Evolutionary conservation across 306 rosid genomes (phyloP), one percentile per base, ranked within the genome.

Genomic region (Potentilla sterilis): DNA sequence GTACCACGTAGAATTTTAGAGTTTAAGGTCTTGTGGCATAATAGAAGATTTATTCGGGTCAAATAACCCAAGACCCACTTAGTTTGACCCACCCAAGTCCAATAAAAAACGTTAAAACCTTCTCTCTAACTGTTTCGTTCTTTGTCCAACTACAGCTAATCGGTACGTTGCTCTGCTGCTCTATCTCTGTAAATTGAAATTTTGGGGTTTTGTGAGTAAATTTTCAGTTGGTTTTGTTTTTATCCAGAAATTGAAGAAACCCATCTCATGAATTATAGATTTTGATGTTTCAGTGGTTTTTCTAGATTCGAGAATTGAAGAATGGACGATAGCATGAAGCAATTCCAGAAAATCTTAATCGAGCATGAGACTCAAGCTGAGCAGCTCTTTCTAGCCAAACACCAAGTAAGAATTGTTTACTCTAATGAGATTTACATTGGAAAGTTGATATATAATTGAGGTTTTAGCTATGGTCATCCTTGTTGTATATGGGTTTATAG

Each of bases 361-460:
- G 93, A 88, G 75, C 67, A 91, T 49, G 98, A 93, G 83, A 59
- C 83, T 34, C 96, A 87, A 76, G 98, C 92, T 13, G 98, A 93
- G 76, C 91, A 72, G 73, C 91, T 89, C 79, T 89, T 94, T 72
- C 78, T 94, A 68, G 89, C 98, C 47, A 90, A 92, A 48, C 82
- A 83, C 43, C 89, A 89, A 91, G 92, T 93, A 84, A 46, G 40
- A 37, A 6, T 49, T 18, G 7, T 2, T 19, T 22, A 7, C 24
- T 8, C 3, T 8, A n/a, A 3, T 54, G 61, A n/a, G n/a, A n/a
- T 54, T 54, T 52, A 2, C 59, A 52, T 52, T 19, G 1, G 59
- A 52, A 10, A 52, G 59, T 19, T 52, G 4, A 52, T 52, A 19
- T 19, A 19, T 24, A 19, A 0, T 1, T 35, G 15, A 21, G 62